Conservation (phyloP, 805 yeast species). For the Saccharomycopsis malanga region DNA sequence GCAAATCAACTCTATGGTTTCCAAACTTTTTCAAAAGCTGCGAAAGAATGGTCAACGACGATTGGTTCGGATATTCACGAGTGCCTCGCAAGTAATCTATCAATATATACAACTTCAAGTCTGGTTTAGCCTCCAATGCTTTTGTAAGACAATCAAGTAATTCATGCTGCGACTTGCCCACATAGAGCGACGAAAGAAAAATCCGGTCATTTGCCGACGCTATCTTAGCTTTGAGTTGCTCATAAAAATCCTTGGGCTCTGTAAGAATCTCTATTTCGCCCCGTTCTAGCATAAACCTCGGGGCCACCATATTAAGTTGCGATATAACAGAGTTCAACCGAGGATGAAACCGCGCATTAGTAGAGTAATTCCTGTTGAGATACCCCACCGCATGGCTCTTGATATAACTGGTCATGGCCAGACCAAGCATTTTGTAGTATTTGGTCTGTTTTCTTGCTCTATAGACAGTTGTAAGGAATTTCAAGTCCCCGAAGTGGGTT, state of each 20-base stretch:
- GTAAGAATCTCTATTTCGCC: constrained; percentile 55
- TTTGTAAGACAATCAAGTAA: constrained; percentile 53
- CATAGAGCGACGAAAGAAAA: constrained; percentile 77
- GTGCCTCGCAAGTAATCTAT: constrained; percentile 90
- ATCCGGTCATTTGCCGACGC: constrained; percentile 53
- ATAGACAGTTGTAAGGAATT: too few species aligned
- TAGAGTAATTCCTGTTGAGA: constrained; percentile 3
- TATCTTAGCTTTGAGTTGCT: constrained; percentile 55
- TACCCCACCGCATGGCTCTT: constrained; percentile 1
- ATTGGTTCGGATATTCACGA: constrained; percentile 75
- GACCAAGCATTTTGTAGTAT: constrained; percentile 5
- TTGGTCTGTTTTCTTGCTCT: too few species aligned
- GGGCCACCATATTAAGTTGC: constrained; percentile 58
- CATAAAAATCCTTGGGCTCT: constrained; percentile 70
- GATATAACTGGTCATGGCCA: neutral
- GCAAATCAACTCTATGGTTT: constrained; percentile 56
- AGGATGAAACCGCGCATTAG: constrained; percentile 34
- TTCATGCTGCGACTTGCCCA: constrained; percentile 79
- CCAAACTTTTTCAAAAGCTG: constrained; percentile 55
- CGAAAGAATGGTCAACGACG: constrained; percentile 71
- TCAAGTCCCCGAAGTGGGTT: too few species aligned
- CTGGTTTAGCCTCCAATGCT: constrained; percentile 53
- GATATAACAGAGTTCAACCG: constrained; percentile 36
- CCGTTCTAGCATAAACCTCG: constrained; percentile 52
- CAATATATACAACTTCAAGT: constrained; percentile 62